Conservation (phyloP, 768 basidiomycete genomes). For the Naganishia friedmannii region DNA sequence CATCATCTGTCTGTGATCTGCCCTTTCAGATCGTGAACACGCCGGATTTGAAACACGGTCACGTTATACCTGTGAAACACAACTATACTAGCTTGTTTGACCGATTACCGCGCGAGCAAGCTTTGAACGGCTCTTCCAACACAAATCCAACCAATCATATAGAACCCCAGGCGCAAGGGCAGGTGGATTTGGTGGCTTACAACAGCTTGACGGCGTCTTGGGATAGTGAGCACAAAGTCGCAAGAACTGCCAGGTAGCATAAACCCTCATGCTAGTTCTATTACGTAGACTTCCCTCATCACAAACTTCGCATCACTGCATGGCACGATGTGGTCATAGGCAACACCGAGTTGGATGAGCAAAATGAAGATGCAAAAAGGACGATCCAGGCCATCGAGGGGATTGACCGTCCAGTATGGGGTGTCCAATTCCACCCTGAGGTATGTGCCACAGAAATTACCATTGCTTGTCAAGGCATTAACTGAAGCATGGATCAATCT, state of each 20-base stretch:
- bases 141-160: not conserved
- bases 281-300: conserved; percentile 40
- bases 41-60: conserved; percentile 48
- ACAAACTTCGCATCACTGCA: conserved; percentile 45
- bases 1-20: not conserved
- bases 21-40: conserved; percentile 46
- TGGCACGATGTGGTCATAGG: conserved; percentile 32
- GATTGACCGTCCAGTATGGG: conserved; percentile 46
- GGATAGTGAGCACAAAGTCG: not conserved
- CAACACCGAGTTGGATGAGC: conserved; percentile 15
- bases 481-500: not conserved
- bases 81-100: conserved; percentile 24
- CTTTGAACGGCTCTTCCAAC: not conserved
- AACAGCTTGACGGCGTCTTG: conserved; percentile 47
- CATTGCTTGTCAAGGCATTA: no score
- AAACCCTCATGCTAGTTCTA: not conserved
- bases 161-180: not conserved
- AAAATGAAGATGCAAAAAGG: not conserved
- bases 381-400: conserved; percentile 44
- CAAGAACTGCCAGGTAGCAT: not conserved
- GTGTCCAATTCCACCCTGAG: conserved; percentile 51
- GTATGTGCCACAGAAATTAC: conserved; percentile 27
- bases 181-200: conserved; percentile 49
- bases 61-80: conserved; percentile 44
- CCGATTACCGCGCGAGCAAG: not conserved